phyloP scores from a whole-genome alignment of 2,329 filamentous ascomycete species.

The Coniella lustricola region DNA sequence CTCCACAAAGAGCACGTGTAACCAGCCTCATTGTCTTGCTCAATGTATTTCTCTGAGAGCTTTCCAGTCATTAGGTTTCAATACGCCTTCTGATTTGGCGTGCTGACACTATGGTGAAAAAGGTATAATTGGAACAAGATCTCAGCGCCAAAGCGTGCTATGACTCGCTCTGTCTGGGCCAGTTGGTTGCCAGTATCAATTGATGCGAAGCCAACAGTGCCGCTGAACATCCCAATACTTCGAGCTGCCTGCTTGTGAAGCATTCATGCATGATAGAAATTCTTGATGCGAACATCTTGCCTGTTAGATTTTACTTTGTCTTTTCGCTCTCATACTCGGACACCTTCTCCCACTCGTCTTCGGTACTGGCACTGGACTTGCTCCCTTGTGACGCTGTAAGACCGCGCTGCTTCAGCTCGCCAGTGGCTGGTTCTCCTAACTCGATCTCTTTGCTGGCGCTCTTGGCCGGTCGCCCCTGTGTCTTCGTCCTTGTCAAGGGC shows the following conservation, averaged over 20 bases:
- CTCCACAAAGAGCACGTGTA: too few relatives aligned
- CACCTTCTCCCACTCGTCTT: conserved; percentile 97
- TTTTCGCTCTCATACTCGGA: conserved; percentile 63
- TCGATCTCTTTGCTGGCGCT: conserved; percentile 38
- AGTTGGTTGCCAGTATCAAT: too few relatives aligned
- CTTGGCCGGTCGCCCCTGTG: conserved; percentile 17
- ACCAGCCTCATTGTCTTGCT: too few relatives aligned
- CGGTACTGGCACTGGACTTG: conserved; percentile 64
- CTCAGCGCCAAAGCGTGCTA: neutral
- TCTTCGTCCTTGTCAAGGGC: conserved; percentile 12
- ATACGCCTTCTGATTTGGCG: too few relatives aligned
- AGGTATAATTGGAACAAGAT: neutral
- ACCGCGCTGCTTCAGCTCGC: conserved; percentile 42
- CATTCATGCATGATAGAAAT: too few relatives aligned
- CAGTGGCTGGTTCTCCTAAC: conserved; percentile 29
- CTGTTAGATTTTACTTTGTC: conserved; percentile 33
- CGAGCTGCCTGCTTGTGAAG: too few relatives aligned
- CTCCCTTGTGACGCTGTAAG: conserved; percentile 33
- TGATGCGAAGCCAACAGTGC: too few relatives aligned
- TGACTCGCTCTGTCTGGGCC: conserved; percentile 2
- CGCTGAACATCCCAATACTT: too few relatives aligned
- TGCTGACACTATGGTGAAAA: neutral
- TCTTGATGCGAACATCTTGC: neutral
- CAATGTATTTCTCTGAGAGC: too few relatives aligned
- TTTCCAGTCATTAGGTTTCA: too few relatives aligned